These are phyloP conservation scores for Dianthus caryophyllus DNA, from an alignment of 148 eudicot species.

Conservation along the genomic window DNA sequence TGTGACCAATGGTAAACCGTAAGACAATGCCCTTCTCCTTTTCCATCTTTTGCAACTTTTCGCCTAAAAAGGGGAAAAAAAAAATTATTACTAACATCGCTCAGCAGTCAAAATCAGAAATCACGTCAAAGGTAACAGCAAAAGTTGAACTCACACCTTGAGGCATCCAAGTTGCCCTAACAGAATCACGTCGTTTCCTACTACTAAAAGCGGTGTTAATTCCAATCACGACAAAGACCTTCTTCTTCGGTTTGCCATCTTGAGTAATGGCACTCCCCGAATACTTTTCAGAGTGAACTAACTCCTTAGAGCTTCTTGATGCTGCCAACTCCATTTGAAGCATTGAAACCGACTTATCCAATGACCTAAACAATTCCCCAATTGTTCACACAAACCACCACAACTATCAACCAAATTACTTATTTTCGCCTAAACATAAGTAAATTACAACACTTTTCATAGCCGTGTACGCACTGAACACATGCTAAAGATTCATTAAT, in stretches of 20 bases:
- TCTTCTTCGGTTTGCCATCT: conserved; percentile 51
- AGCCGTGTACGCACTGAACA: too few relatives aligned
- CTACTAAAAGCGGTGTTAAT: conserved; percentile 98
- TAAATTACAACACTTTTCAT: not conserved
- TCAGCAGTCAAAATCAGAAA: conserved; percentile 6
- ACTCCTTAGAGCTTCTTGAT: conserved; percentile 48
- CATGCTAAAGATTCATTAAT: too few relatives aligned
- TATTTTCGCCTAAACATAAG: not conserved
- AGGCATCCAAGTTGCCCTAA: conserved; percentile 97
- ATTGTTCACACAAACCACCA: conserved; percentile 14
- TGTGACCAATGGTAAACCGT: conserved; percentile 95
- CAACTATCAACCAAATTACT: conserved; percentile 1
- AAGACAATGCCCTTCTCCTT: conserved; percentile 84
- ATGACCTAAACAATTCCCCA: conserved; percentile 46
- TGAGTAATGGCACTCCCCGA: conserved; percentile 22
- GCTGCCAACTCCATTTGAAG: conserved; percentile 85
- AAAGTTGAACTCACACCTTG: conserved; percentile 48
- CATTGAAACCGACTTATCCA: conserved; percentile 78
- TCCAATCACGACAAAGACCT: conserved; percentile 84
- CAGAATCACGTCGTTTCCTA: conserved; percentile 90
- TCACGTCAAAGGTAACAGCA: not conserved
- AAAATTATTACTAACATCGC: not conserved
- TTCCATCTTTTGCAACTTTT: conserved; percentile 67
- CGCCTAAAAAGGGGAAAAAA: conserved; percentile 41
- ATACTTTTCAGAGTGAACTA: conserved; percentile 30